Evolutionary conservation across 768 basidiomycete genomes (phyloP), one percentile per base, ranked within the genome.

Genomic region (Lactarius tabidus): DNA sequence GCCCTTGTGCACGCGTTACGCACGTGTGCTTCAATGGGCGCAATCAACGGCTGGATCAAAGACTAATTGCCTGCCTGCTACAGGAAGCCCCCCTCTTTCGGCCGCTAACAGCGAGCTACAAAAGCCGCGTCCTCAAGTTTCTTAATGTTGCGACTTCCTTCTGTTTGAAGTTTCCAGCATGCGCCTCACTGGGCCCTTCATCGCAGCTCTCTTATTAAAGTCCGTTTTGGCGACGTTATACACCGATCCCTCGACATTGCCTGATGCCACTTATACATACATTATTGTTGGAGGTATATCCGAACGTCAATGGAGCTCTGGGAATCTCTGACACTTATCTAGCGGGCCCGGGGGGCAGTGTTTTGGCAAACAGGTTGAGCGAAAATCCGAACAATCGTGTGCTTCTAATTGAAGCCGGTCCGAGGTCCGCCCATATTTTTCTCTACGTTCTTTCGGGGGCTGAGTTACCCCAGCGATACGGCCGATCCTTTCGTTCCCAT

Each of bases 401-500:
- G 1, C 57, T 71, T 2, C 20, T 71, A 4, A 56, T 71, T 31
- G 70, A 71, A 38, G 71, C 70, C 35, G 71, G 71, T 26, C 43
- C 58, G 14, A 62, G 43, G 69, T 69, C 17, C 20, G 63, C 33
- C 53, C 6, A 23, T 23, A n/a, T 78, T 81, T 14, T 23, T 12
- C 8, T 26, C 15, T 4, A 17, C 8, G 7, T 8, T 15, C 57
- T 6, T 38, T 48, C 23, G 6, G 23, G 10, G 12, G 23, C 45
- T 51, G 10, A 51, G 6, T 12, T 23, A 2, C 23, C 14, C 26
- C 26, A 51, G 48, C 31, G 55, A 65, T 53, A 52, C 36, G 17
- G 64, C 9, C 14, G n/a, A 48, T 18, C 39, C 33, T 8, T 35
- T 2, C 33, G 7, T 66, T 26, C 23, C 15, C 7, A 18, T 66